Conservation (phyloP, 75 land plant genomes). For the Cunninghamia lanceolata region DNA sequence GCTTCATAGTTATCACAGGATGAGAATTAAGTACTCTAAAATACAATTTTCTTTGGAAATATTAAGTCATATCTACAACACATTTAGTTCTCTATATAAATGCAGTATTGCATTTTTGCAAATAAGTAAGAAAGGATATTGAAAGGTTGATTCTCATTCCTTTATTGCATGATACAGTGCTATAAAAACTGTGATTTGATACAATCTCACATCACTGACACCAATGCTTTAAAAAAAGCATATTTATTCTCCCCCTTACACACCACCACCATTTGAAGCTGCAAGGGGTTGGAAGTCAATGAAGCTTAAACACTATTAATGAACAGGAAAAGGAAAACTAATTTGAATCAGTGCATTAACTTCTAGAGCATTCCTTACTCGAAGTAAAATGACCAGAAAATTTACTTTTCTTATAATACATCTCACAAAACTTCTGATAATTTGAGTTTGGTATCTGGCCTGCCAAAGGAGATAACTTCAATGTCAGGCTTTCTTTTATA, state of each 20-base stretch:
- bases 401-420: not conserved
- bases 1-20: not conserved
- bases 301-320: not conserved
- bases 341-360: not conserved
- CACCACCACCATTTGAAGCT: not conserved
- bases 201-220: constrained; percentile 8
- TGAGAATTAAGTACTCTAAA: not conserved
- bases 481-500: not conserved
- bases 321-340: not conserved
- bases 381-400: not conserved
- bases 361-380: constrained; percentile 1
- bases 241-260: constrained; percentile 13
- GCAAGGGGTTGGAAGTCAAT: constrained; percentile 6
- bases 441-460: not conserved
- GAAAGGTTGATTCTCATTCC: not conserved
- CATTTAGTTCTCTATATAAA: not conserved
- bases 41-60: not conserved
- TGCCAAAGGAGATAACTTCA: not conserved
- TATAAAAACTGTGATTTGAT: not conserved
- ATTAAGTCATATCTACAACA: not conserved
- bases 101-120: not conserved
- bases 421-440: not conserved
- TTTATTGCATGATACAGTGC: constrained; percentile 10
- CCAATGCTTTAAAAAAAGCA: constrained; percentile 2
- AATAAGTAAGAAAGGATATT: not conserved